phyloP scores from a whole-genome alignment of 805 yeast genomes.

The Candida ortonii region DNA sequence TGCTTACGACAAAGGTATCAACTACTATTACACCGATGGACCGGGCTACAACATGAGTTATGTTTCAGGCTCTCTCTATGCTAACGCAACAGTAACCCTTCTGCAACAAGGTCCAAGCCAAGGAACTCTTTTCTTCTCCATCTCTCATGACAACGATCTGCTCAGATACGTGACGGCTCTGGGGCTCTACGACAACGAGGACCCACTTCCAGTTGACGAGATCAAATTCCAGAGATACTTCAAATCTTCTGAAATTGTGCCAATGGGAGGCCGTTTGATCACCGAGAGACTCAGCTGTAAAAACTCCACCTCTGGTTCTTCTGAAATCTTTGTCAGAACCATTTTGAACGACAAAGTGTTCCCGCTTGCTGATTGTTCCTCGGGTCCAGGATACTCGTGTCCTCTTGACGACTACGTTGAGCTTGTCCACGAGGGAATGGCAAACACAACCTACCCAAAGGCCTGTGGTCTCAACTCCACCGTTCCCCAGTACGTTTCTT shows the following conservation, averaged over 20 bases:
- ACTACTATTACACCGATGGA: slow-evolving; percentile 56
- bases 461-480: slow-evolving; percentile 3
- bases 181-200: slow-evolving; percentile 47
- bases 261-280: slow-evolving; percentile 50
- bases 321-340: no score
- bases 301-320: slow-evolving; percentile 31
- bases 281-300: slow-evolving; percentile 44
- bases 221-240: slow-evolving; percentile 41
- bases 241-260: slow-evolving; percentile 41
- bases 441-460: neutral
- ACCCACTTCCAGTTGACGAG: slow-evolving; percentile 38
- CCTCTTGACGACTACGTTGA: slow-evolving; percentile 33
- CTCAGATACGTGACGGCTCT: slow-evolving; percentile 56
- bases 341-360: slow-evolving; percentile 52
- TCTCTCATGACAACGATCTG: slow-evolving; percentile 68
- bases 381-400: slow-evolving; percentile 56
- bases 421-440: slow-evolving; percentile 15
- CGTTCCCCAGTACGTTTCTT: slow-evolving; percentile 4
- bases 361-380: slow-evolving; percentile 44
- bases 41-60: slow-evolving; percentile 56
- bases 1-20: slow-evolving; percentile 55
- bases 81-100: slow-evolving; percentile 38
- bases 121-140: slow-evolving; percentile 50
- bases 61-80: slow-evolving; percentile 56
- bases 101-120: slow-evolving; percentile 28